Base-by-base conservation (phyloP, 768 basidiomycete genomes). In the Leccinum arenicola region DNA sequence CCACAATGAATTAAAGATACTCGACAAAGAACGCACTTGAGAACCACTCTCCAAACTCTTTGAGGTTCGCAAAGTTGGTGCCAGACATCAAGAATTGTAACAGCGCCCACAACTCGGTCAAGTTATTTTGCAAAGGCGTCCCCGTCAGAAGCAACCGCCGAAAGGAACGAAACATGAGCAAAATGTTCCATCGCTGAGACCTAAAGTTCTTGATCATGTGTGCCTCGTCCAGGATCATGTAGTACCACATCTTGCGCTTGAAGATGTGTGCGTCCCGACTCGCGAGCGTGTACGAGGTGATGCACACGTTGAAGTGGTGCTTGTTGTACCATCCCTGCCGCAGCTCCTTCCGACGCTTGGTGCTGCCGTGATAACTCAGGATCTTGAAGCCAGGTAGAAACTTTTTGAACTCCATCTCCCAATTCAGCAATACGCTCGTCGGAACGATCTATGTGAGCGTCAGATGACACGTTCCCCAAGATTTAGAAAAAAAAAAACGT, bases 191-290 rank as follows among this genome's bases (percentile, higher is more conserved):
- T 38, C 95, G 83, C 70, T 97, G 93, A 0, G 91, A 93, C 68
- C 87, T 87, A 77, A 95, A 96, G 72, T 97, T 97, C 77, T 95
- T 95, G 84, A 97, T 95, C 86, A 95, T 96, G 69, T 97, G 94
- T 7, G 94, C 95, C 73, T 97, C 94, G 70, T 97, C 94, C 6
- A 97, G 84, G 56, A 97, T 86, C 89, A 97, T 91, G 67, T 97
- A 97, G 69, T 94, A 93, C 95, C 95, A 96, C 52, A 84, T 78
- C 75, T 93, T 95, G 47, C 95, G 86, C 73, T 92, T 92, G 78
- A 96, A 94, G 17, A 95, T 89, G 66, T 91, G 86, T 54, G 91
- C 87, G 70, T 97, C 94, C 40, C 90, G 85, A 68, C 91, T 88
- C n/a, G 93, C 94, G 27, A 96, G 83, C 5, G 93, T 88, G 70